These are phyloP conservation scores for Yamadazyma buinensis DNA, from an alignment of 1,139 yeast genomes.

Conservation along the genomic window DNA sequence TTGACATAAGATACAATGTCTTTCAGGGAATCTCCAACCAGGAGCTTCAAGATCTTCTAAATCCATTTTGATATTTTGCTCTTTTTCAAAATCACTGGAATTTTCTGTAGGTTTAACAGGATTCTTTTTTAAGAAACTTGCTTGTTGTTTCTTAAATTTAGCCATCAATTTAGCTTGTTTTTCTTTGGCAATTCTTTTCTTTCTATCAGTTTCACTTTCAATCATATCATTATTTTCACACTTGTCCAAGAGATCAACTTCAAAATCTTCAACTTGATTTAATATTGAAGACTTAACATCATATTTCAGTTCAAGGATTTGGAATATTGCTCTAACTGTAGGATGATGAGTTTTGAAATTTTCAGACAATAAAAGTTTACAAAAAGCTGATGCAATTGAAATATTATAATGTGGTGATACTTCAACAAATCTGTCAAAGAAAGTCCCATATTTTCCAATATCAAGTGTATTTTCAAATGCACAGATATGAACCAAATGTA, in stretches of 20 bases:
- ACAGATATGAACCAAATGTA: conserved; percentile 69
- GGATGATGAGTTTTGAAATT: conserved; percentile 41
- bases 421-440: conserved; percentile 32
- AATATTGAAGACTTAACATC: conserved; percentile 5
- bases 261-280: background rate
- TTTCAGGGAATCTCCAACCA: conserved; percentile 73
- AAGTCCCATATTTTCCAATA: conserved; percentile 25
- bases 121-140: conserved; percentile 57
- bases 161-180: conserved; percentile 73
- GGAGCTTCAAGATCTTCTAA: conserved; percentile 24
- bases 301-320: conserved; percentile 27
- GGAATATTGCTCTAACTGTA: conserved; percentile 53
- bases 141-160: conserved; percentile 75
- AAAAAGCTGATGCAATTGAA: conserved; percentile 46
- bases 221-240: conserved; percentile 14
- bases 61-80: conserved; percentile 29
- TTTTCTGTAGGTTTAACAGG: conserved; percentile 24
- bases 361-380: conserved; percentile 39
- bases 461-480: conserved; percentile 31
- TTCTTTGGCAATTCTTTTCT: conserved; percentile 66
- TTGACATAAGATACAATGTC: conserved; percentile 84
- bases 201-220: conserved; percentile 52
- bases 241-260: conserved; percentile 8
- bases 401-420: conserved; percentile 26
- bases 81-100: background rate